phyloP scores from a whole-genome alignment of 2,329 filamentous ascomycete species.

The Talaromyces sp. region DNA sequence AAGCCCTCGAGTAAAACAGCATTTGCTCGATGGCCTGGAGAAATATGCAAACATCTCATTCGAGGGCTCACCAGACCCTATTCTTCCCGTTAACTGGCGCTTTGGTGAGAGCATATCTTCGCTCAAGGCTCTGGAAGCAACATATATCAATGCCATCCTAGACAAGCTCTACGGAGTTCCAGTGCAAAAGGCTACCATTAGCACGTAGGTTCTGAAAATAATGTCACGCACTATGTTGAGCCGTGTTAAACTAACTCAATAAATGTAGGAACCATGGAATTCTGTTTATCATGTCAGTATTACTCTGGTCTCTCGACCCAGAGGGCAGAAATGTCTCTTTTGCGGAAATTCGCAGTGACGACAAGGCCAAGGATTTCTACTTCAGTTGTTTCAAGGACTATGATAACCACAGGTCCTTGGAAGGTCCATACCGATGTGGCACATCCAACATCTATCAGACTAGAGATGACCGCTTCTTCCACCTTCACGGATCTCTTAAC shows the following conservation, averaged over 20 bases:
- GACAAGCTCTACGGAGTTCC: constrained; percentile 1
- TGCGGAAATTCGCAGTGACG: constrained; percentile 1
- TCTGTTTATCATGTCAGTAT: constrained; percentile 4
- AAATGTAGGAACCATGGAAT: not conserved
- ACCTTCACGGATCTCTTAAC: constrained; percentile 2
- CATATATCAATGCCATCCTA: constrained; percentile 3
- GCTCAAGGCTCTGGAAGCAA: constrained; percentile 4
- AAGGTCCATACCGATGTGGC: not conserved
- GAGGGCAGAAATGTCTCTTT: constrained; percentile 4
- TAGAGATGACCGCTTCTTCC: not conserved
- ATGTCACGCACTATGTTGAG: not conserved
- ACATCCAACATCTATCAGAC: constrained; percentile 5
- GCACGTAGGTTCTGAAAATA: not conserved
- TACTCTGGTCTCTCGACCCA: constrained; percentile 4
- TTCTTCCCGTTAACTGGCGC: constrained; percentile 3
- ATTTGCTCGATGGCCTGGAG: not conserved
- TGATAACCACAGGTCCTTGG: constrained; percentile 1
- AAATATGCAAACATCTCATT: constrained; percentile 4
- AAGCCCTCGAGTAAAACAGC: constrained; percentile 1
- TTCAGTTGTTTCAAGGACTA: constrained; percentile 1
- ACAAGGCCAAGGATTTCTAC: not conserved
- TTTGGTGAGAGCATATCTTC: constrained; percentile 4
- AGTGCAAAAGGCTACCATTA: not conserved
- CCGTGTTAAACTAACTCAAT: not conserved
- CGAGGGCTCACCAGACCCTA: not conserved